Conservation (phyloP, 2,329 filamentous ascomycete species). For the Colletotrichum graminicola region DNA sequence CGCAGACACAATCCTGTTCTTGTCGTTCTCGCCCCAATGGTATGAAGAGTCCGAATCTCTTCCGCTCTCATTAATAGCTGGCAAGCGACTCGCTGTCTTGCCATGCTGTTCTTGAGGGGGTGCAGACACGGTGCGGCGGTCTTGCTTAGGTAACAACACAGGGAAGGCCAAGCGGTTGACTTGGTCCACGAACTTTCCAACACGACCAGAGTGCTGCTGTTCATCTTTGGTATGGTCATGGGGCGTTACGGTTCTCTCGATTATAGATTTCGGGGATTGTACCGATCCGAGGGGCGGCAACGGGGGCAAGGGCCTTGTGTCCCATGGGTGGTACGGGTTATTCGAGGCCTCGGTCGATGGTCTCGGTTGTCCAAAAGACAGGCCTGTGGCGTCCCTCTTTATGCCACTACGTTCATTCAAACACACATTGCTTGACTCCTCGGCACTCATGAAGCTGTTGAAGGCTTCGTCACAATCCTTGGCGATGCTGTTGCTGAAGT, state of each 20-base stretch:
- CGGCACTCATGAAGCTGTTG: constrained; percentile 70
- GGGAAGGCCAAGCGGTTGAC: constrained; percentile 48
- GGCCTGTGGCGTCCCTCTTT: constrained; percentile 55
- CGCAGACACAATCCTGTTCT: constrained; percentile 61
- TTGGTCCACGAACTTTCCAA: constrained; percentile 41
- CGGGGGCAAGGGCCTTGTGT: constrained; percentile 64
- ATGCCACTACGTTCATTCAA: constrained; percentile 50
- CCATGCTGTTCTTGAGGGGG: constrained; percentile 59
- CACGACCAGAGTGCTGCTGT: constrained; percentile 35
- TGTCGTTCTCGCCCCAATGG: constrained; percentile 46
- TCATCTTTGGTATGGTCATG: constrained; percentile 6
- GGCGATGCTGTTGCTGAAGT: constrained; percentile 86
- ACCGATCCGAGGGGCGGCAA: constrained; percentile 52
- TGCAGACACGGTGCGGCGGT: constrained; percentile 64
- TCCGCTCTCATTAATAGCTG: constrained; percentile 62
- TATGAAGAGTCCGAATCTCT: constrained; percentile 39
- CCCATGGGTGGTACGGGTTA: constrained; percentile 54
- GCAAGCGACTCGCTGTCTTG: constrained; percentile 56
- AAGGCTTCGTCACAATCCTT: constrained; percentile 92
- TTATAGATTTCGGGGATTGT: constrained; percentile 1
- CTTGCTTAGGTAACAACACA: constrained; percentile 51
- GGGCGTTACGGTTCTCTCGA: background rate
- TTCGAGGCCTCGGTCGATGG: constrained; percentile 49
- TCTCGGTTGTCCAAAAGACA: constrained; percentile 57
- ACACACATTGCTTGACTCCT: constrained; percentile 48